Conservation (phyloP, 768 basidiomycete genomes). For the Hericium rajendrae region DNA sequence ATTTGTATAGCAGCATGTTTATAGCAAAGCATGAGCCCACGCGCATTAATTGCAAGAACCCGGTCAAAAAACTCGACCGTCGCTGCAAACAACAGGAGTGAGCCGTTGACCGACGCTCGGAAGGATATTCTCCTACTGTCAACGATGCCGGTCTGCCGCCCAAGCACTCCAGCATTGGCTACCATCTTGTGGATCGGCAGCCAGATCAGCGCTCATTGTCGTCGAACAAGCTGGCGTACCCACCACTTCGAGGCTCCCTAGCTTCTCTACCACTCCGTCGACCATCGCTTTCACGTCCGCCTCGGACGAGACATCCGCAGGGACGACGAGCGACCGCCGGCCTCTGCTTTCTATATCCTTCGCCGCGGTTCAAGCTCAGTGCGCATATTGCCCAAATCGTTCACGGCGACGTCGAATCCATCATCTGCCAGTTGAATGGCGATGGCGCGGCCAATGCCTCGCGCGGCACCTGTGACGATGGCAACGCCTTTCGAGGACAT, state of each 20-base stretch:
- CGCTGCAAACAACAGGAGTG: constrained; percentile 1
- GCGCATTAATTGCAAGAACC: constrained; percentile 12
- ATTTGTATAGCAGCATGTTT: constrained; percentile 18
- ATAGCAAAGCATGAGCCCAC: constrained; percentile 15
- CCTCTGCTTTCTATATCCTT: not conserved
- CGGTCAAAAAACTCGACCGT: constrained; percentile 15
- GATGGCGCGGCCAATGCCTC: constrained; percentile 41
- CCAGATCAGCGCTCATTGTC: not conserved
- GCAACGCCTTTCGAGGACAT: constrained; percentile 19
- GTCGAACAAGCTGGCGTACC: not conserved
- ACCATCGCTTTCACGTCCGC: not conserved
- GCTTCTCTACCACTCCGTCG: not conserved
- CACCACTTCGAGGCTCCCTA: not conserved
- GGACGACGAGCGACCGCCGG: not conserved
- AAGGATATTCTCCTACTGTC: no score
- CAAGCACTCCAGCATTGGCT: not conserved
- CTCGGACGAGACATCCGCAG: not conserved
- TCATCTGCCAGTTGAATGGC: constrained; percentile 37
- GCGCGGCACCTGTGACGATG: constrained; percentile 34
- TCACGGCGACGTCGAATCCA: constrained; percentile 38
- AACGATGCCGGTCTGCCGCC: no score
- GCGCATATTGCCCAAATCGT: constrained; percentile 19
- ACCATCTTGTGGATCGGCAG: not conserved
- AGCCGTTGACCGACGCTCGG: no score
- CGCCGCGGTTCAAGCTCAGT: not conserved